Percentiles rank a stretch among this genome's conserved stretches.
Evolutionary conservation across 2,329 filamentous ascomycete species (phyloP).

Genomic region (Monosporascus cannonballus): DNA sequence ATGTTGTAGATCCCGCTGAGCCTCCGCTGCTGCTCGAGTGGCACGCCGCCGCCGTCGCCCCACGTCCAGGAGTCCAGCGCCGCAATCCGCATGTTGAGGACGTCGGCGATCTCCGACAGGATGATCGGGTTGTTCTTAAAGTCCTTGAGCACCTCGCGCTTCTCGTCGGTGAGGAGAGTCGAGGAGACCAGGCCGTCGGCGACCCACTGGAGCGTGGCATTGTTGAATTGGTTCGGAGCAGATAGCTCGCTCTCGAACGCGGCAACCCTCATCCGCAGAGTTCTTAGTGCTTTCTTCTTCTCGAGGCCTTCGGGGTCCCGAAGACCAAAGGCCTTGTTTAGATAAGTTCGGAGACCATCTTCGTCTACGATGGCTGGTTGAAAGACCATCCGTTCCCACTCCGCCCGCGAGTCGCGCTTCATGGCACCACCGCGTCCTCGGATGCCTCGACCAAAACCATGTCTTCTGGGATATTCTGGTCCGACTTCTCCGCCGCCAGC

Average conservation of each 20-base stretch:
- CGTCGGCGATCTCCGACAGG: slow-evolving; percentile 35
- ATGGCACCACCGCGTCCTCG: slow-evolving; percentile 27
- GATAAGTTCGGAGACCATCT: slow-evolving; percentile 23
- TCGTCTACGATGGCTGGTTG: slow-evolving; percentile 27
- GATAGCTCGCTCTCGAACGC: slow-evolving; percentile 13
- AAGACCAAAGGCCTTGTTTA: slow-evolving; percentile 19
- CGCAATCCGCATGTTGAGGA: slow-evolving; percentile 36
- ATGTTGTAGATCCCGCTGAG: slow-evolving; percentile 39
- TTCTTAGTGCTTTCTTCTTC: slow-evolving; percentile 13
- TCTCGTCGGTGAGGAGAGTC: slow-evolving; percentile 36
- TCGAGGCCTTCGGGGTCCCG: slow-evolving; percentile 18
- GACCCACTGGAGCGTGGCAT: slow-evolving; percentile 23
- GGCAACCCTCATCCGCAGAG: slow-evolving; percentile 12
- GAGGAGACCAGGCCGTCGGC: slow-evolving; percentile 33
- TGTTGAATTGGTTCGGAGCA: slow-evolving; percentile 24
- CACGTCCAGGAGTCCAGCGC: slow-evolving; percentile 36
- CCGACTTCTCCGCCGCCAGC: slow-evolving; percentile 16
- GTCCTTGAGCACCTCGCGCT: slow-evolving; percentile 31
- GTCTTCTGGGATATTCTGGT: slow-evolving; percentile 5
- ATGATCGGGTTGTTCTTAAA: slow-evolving; percentile 32
- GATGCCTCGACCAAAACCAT: slow-evolving; percentile 24
- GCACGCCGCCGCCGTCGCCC: slow-evolving; percentile 34
- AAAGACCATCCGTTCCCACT: slow-evolving; percentile 33
- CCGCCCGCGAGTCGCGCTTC: slow-evolving; percentile 28
- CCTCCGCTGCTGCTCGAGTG: slow-evolving; percentile 34